Conservation (phyloP, 2,329 filamentous ascomycete species). For the Ophiosphaerella narmari region DNA sequence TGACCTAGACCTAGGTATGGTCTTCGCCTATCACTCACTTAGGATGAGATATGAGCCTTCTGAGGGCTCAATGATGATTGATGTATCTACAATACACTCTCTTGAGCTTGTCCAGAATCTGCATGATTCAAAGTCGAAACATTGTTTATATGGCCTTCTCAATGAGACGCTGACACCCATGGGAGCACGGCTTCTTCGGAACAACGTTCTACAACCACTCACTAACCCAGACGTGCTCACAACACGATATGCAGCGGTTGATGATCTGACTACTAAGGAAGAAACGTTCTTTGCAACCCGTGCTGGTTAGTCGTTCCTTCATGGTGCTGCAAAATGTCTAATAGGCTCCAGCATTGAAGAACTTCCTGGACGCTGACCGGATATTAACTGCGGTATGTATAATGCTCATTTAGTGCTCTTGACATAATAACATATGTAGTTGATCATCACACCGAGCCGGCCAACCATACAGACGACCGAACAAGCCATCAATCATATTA, state of each 20-base stretch:
- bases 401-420: not conserved
- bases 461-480: slow-evolving; percentile 71
- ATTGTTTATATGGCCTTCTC: slow-evolving; percentile 82
- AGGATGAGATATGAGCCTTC: slow-evolving; percentile 86
- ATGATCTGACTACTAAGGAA: slow-evolving; percentile 80
- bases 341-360: slow-evolving; percentile 64
- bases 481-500: slow-evolving; percentile 81
- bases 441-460: slow-evolving; percentile 75
- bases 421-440: slow-evolving; percentile 44
- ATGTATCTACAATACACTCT: slow-evolving; percentile 82
- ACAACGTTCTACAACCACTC: slow-evolving; percentile 86
- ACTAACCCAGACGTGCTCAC: slow-evolving; percentile 71
- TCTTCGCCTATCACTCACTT: slow-evolving; percentile 78
- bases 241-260: slow-evolving; percentile 78
- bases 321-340: not conserved
- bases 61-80: slow-evolving; percentile 94
- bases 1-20: slow-evolving; percentile 69
- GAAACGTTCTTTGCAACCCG: slow-evolving; percentile 81
- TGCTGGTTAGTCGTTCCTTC: slow-evolving; percentile 56
- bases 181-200: slow-evolving; percentile 81
- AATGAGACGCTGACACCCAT: slow-evolving; percentile 88
- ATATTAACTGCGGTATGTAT: slow-evolving; percentile 69
- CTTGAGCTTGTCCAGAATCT: slow-evolving; percentile 91
- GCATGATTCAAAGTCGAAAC: slow-evolving; percentile 74
- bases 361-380: slow-evolving; percentile 78